Percentiles rank a stretch among this genome's conserved stretches.
These are phyloP conservation scores for Herpetomonas muscarum DNA, from an alignment of 208 protist genomes.

Conservation along the genomic window DNA sequence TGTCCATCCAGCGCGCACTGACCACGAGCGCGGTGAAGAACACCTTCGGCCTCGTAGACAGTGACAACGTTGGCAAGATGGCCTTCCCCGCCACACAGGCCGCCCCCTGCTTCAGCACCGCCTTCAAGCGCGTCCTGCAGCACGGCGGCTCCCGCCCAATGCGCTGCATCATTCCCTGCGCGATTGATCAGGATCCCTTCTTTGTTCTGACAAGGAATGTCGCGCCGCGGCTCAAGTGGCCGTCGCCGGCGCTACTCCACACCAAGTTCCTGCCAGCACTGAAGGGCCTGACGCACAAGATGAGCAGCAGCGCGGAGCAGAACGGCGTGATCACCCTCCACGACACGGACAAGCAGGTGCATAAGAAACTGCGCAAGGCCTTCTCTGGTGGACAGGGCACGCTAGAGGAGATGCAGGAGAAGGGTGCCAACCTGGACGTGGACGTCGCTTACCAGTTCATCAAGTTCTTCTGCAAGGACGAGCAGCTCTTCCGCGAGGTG, in stretches of 20 bases:
- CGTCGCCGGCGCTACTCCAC: conserved; percentile 96
- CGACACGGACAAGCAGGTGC: conserved; percentile 93
- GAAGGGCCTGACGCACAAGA: conserved; percentile 95
- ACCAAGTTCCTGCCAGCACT: conserved; percentile 98
- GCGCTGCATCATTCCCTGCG: conserved; percentile 98
- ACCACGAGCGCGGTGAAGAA: conserved; percentile 90
- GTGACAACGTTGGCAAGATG: conserved; percentile 92
- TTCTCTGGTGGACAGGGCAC: conserved; percentile 97
- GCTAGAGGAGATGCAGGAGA: conserved; percentile 92
- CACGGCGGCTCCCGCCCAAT: conserved; percentile 32
- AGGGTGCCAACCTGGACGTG: conserved; percentile 91
- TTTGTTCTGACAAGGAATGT: conserved; percentile 98
- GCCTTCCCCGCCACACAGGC: conserved; percentile 98
- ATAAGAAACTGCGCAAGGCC: conserved; percentile 95
- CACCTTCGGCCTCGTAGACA: conserved; percentile 93
- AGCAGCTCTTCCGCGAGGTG: conserved; percentile 89
- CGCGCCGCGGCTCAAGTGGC: conserved; percentile 85
- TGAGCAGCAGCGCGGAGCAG: conserved; percentile 91
- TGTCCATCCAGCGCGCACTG: conserved; percentile 89
- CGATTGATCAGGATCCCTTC: conserved; percentile 97
- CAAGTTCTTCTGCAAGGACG: conserved; percentile 95
- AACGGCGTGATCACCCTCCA: conserved; percentile 95
- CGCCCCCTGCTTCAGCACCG: conserved; percentile 93
- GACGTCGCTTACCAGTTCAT: conserved; percentile 98
- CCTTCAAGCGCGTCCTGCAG: conserved; percentile 93